Evolutionary conservation across 73 alveolate species (phyloP).

Genomic region (Strombidium stylifer): DNA sequence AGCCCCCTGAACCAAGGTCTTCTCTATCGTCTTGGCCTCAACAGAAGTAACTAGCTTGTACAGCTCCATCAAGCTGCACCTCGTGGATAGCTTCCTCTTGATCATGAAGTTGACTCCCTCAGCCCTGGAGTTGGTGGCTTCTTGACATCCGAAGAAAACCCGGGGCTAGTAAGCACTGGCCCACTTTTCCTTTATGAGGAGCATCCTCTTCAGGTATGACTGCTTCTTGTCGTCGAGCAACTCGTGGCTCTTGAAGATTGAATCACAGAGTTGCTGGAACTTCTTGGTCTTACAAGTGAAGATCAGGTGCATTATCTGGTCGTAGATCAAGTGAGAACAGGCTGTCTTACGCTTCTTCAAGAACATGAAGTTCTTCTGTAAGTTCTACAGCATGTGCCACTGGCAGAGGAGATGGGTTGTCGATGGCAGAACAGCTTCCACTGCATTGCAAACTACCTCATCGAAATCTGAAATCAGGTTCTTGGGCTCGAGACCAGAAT

Average conservation of each 20-base stretch:
- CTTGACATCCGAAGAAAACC: constrained; percentile 30
- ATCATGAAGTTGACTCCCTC: constrained; percentile 43
- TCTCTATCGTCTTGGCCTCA: constrained; percentile 36
- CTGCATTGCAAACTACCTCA: constrained; percentile 41
- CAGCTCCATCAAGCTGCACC: constrained; percentile 26
- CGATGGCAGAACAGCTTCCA: constrained; percentile 25
- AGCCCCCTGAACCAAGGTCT: constrained; percentile 1
- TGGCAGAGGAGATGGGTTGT: constrained; percentile 53
- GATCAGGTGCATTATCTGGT: constrained; percentile 28
- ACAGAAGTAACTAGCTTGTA: constrained; percentile 25
- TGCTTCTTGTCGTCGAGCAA: constrained; percentile 17
- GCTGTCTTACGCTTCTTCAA: constrained; percentile 33
- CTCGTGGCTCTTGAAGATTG: constrained; percentile 31
- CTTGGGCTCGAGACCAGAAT: constrained; percentile 43
- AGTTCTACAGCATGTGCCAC: constrained; percentile 44
- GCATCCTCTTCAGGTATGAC: constrained; percentile 21
- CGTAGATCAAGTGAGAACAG: constrained; percentile 23
- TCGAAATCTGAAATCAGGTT: constrained; percentile 50
- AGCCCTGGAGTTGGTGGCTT: constrained; percentile 44
- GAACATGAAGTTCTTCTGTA: constrained; percentile 41
- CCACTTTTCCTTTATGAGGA: constrained; percentile 60
- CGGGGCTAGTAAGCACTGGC: constrained; percentile 47
- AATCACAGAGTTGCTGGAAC: constrained; percentile 42
- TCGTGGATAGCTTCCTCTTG: constrained; percentile 25
- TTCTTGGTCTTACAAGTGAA: constrained; percentile 32